Base-by-base conservation (phyloP, 2,329 filamentous ascomycete genomes). In the Paraconiothyrium sp. region DNA sequence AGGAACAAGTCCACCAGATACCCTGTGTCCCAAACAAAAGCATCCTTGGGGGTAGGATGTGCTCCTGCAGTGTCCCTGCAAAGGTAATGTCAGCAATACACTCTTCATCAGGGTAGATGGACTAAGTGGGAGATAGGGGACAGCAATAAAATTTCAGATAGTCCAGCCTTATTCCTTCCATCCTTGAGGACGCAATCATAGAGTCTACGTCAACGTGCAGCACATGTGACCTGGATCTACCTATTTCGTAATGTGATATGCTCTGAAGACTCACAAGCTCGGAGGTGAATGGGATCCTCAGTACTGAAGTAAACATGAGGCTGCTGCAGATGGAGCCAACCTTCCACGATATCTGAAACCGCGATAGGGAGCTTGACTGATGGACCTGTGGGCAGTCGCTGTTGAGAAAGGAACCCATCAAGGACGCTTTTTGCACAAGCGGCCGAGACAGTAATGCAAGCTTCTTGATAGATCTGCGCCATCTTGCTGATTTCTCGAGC, bases 401-500 rank as follows among this genome's bases (percentile, higher is more conserved):
- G 34, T 4, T 2, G 32, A 22, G 34, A 54, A 20, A 66, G 46
- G 47, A 66, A 66, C 2, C 64, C 64, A 13, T 66, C 54, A 24
- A 54, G 11, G 6, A 55, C 43, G 14, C 34, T 61, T n/a, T 49
- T 37, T 5, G 58, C 47, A 14, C 50, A 52, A 9, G 57, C 54
- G 2, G 62, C 64, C 6, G 58, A 60, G 14, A 67, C 59, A 16
- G 62, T 67, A 13, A 65, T 34, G 43, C 14, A 56, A 1, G 64
- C 57, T 9, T 65, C 30, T 46, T 59, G 34, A 50, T 50, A 66
- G 20, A 66, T 55, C 9, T 57, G 32, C 7, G 48, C 39, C 65
- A 68, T 64, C n/a, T 66, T 60, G 4, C 48, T 54, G 34, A 64
- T 56, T 32, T 68, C 65, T 24, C 52, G 39, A 5, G 50, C 20